Percentiles rank a stretch among this genome's conserved stretches.
Conservation (phyloP, 2,329 filamentous ascomycete species). For the Colletotrichum destructivum region DNA sequence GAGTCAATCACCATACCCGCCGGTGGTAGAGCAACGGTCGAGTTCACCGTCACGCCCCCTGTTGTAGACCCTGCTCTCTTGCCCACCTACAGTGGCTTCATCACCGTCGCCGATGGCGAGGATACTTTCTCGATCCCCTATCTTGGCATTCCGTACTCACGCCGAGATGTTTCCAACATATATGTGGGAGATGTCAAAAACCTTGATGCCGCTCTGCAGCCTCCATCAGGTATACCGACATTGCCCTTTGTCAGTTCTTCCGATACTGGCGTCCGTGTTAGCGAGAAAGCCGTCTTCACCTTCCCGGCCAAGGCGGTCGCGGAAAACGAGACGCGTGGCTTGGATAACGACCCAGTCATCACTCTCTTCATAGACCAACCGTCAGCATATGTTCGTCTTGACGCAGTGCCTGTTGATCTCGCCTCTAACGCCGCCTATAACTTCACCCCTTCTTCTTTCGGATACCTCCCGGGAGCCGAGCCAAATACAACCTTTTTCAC, state of each 20-base stretch:
- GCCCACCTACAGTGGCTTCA: constrained; percentile 33
- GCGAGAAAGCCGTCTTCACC: constrained; percentile 22
- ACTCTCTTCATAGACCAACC: constrained; percentile 22
- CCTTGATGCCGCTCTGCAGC: not conserved
- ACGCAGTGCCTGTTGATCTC: constrained; percentile 24
- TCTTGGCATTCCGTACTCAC: constrained; percentile 25
- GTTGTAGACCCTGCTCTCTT: constrained; percentile 13
- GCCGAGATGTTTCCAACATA: constrained; percentile 4
- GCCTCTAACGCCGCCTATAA: constrained; percentile 24
- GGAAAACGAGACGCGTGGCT: not conserved
- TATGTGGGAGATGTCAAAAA: constrained; percentile 23
- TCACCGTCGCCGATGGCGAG: constrained; percentile 15
- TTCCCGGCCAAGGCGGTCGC: constrained; percentile 28
- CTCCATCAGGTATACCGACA: constrained; percentile 11
- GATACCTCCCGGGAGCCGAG: not conserved
- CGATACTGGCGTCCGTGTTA: constrained; percentile 22
- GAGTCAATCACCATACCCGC: constrained; percentile 21
- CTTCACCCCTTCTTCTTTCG: constrained; percentile 26
- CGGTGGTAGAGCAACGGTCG: constrained; percentile 19
- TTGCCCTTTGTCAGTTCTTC: constrained; percentile 25
- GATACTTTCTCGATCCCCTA: constrained; percentile 22
- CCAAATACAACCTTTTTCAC: not conserved
- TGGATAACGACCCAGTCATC: constrained; percentile 25
- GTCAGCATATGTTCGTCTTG: constrained; percentile 28
- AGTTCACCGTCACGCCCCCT: constrained; percentile 16